Base-by-base conservation (phyloP, 1,139 yeast genomes). In the Kazachstania sp. region DNA sequence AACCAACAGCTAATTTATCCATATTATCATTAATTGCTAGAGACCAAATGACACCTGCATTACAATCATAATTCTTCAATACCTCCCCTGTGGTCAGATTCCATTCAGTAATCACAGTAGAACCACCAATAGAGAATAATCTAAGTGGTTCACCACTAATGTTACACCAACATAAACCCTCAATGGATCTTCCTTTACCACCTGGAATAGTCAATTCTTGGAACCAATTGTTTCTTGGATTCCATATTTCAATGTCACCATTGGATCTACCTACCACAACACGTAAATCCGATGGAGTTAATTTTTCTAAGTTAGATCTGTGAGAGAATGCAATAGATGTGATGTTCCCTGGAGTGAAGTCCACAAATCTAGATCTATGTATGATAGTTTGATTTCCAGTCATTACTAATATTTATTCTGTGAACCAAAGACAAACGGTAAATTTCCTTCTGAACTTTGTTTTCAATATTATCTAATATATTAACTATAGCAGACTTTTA, bases 171-270 rank as follows among this genome's bases (percentile, higher is more conserved):
- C 83, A 82, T 31, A 94, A 67, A 0, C 95, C 97, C 69, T 94
- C 99, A 45, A 92, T 78, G 12, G 96, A 80, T 54, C 95, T 74
- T 32, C 83, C 95, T 49, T 74, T 73, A 4, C 95, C 86, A 15
- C 97, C 97, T 48, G 77, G 79, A 46, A 94, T 71, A 1, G 86
- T 78, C 49, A 76, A 66, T 60, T 81, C 79, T 55, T 77, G 74
- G 54, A 71, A 63, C 82, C 83, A 77, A 50, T 69, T 67, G 58
- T 74, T 72, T 59, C 79, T 72, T 18, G 97, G 97, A 64, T 87
- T 87, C 97, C 97, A 94, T 40, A 94, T 81, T 66, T 94, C 98
- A 51, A 94, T 85, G 59, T 88, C 92, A 43, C 99, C 99, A 64
- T 92, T 90, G 45, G 87, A 78, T 65, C 97, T 76, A 19, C 97